Base-by-base conservation (phyloP, 306 rosid species). In the Cyamopsis tetragonoloba region DNA sequence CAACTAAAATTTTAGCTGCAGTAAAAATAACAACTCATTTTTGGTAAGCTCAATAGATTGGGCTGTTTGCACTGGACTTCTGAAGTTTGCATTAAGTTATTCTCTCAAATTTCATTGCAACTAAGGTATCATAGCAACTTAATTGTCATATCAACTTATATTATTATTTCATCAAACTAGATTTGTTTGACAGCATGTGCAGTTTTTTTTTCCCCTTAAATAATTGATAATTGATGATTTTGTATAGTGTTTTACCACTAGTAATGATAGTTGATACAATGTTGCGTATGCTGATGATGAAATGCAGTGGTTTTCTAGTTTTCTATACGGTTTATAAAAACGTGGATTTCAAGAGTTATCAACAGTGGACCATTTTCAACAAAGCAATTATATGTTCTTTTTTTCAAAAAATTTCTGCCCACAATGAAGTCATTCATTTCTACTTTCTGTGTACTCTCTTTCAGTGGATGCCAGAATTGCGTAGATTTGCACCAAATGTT, bases 401-500 rank as follows among this genome's bases (percentile, higher is more conserved):
- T 55, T 20, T 31, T 42, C 43, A 57, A n/a, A n/a, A n/a, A n/a
- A n/a, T 41, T 37, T 6, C 17, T 22, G 34, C 34, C 44, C 68
- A 7, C 44, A 35, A 10, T 43, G 72, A 24, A 35, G 38, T 42
- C 46, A 26, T 41, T 57, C 41, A 49, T 68, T 73, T 30, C 34
- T 47, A 24, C 35, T 69, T 64, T 49, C 46, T 68, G 75, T 49
- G 19, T 66, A 23, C 42, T 54, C 48, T 51, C 18, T 71, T 53
- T 5, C 88, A 95, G 97, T 90, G 99, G 99, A 90, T 95, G 99
- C 99, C 99, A 0, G 99, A 95, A 47, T 86, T 95, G 81, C 89
- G 96, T 30, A 74, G 99, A 66, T 90, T 93, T 77, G 99, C 99
- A 0, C 99, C 99, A 9, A 86, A 81, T 69, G 96, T 90, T 68